These are phyloP conservation scores for Globisporangium emineosum DNA, from an alignment of 352 stramenopile genomes.

Conservation along the genomic window DNA sequence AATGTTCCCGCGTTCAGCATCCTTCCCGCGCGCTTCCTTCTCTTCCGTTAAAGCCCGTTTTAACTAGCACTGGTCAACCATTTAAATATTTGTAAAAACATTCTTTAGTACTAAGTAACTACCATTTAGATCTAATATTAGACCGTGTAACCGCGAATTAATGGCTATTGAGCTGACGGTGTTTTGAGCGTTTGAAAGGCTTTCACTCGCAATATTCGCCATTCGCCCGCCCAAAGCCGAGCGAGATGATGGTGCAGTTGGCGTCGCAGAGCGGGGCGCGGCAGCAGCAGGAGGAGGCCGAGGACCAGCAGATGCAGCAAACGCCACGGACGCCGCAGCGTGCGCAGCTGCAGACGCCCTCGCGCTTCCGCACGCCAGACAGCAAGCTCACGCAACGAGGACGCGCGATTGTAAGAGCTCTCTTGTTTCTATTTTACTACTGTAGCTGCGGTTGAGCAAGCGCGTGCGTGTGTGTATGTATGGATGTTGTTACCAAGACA, in stretches of 20 bases:
- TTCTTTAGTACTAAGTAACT: neutral
- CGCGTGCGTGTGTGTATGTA: neutral
- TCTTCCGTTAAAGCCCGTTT: slow-evolving; percentile 5
- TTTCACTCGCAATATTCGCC: slow-evolving; percentile 4
- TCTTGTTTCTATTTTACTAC: slow-evolving; percentile 3
- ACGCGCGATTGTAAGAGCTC: slow-evolving; percentile 27
- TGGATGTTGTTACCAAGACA: neutral
- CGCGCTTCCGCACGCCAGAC: slow-evolving; percentile 18
- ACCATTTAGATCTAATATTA: neutral
- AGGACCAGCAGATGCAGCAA: slow-evolving; percentile 6
- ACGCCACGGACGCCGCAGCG: slow-evolving; percentile 7
- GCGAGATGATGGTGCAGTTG: slow-evolving; percentile 11
- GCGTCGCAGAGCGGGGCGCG: slow-evolving; percentile 9
- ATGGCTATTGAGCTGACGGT: neutral
- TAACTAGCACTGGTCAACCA: too few relatives aligned
- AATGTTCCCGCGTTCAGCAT: slow-evolving; percentile 11
- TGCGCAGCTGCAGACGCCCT: slow-evolving; percentile 14
- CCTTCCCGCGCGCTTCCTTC: slow-evolving; percentile 6
- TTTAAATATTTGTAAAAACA: neutral
- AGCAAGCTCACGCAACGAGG: slow-evolving; percentile 21
- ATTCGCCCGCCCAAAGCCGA: slow-evolving; percentile 10
- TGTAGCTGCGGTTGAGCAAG: neutral
- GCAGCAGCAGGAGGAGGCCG: slow-evolving; percentile 11
- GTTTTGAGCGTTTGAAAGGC: slow-evolving; percentile 15
- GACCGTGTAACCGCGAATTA: neutral